Evolutionary conservation across 306 rosid genomes (phyloP), one percentile per base, ranked within the genome.

Genomic region (Prunus mume): DNA sequence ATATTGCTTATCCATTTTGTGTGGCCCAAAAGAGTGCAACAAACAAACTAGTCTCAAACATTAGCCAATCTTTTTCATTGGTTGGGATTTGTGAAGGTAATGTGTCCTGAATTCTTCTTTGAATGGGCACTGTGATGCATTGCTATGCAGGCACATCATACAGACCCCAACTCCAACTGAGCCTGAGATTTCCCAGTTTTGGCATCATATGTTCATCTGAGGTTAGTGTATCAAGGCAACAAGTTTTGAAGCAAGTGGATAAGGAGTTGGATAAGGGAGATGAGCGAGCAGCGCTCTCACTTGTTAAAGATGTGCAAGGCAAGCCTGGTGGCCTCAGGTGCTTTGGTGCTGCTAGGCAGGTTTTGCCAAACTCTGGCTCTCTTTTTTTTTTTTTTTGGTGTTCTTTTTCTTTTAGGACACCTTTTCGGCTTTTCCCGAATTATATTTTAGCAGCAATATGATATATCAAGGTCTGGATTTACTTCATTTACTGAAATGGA

Each of bases 331-430:
- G 98, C 34, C 86, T 89, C 82, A 85, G 82, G 1, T 85, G 89
- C 79, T 95, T 95, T 70, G 99, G 99, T 55, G 86, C 96, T 13
- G 93, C 96, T 50, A 89, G 97, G 71, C 97, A 92, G 97, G 97
- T 88, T 71, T 24, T 56, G 14, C 38, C 34, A 60, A 12, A 60
- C 38, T 25, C 38, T 13, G 25, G 13, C 38, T 60, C 77, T 14
- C 0, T 72, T 12, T 72, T 18, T 55, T 51, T 51, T 51, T 25
- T 25, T 25, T 30, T 30, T 0, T 18, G 10, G 10, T 2, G 1
- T 52, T 52, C 22, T 2, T 52, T 52, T 5, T 15, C 57, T 52
- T 49, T 49, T 1, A 1, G 17, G 52, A 49, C 17, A 12, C 17
- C 54, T 3, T 49, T 38, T 7, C 0, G 9, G 43, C 9, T 38